Percentiles rank a stretch among this genome's conserved stretches.
Conservation (phyloP, 2,329 filamentous ascomycete species). For the Hymenoscyphus infarciens region DNA sequence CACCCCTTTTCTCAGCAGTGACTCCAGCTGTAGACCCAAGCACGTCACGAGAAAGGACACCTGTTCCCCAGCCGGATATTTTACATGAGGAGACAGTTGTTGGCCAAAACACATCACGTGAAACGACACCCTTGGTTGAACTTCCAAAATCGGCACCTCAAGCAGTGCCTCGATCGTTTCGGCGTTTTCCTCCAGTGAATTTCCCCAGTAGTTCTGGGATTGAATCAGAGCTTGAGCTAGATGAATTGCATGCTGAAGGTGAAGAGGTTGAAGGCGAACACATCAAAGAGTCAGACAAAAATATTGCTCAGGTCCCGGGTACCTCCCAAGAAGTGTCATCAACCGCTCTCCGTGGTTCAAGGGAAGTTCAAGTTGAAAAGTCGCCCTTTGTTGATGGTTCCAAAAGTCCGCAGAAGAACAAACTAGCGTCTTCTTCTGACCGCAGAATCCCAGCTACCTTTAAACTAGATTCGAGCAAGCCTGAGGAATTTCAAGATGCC, state of each 20-base stretch:
- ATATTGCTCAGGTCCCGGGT: neutral
- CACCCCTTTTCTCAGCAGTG: too few species aligned
- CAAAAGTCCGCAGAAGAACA: neutral
- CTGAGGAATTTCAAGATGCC: neutral
- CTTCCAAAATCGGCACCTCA: neutral
- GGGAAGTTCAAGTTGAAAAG: constrained; percentile 28
- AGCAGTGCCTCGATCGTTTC: neutral
- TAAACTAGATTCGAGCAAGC: neutral
- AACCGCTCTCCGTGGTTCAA: constrained; percentile 13
- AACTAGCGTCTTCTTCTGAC: neutral
- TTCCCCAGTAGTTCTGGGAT: constrained; percentile 14
- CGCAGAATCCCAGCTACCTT: neutral
- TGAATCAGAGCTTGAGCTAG: constrained; percentile 30
- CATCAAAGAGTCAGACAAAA: constrained; percentile 10
- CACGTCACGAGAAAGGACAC: neutral
- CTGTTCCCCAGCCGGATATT: neutral
- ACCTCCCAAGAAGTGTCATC: constrained; percentile 20
- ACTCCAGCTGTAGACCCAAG: neutral
- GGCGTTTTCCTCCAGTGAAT: neutral
- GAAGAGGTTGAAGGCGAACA: constrained; percentile 18
- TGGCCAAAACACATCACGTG: neutral
- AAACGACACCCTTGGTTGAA: neutral
- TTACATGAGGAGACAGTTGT: neutral
- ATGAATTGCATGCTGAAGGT: constrained; percentile 24
- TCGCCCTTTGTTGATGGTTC: constrained; percentile 21